Evolutionary conservation across 441 rosid species (phyloP).

Genomic region (Populus hybrid): DNA sequence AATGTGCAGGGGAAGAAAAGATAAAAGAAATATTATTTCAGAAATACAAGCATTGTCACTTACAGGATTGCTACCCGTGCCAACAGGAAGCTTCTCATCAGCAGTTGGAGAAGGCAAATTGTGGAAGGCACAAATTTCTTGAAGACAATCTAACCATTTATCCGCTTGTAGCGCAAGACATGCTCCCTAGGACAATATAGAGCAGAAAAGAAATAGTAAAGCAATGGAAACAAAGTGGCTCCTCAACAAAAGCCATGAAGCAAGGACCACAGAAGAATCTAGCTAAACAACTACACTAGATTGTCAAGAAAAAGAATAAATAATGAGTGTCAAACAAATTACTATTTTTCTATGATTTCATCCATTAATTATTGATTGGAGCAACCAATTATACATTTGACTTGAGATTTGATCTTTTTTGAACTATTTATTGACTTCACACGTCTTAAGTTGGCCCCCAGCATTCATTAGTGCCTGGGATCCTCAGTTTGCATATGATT

Average conservation of each 20-base stretch:
- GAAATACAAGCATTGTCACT: conserved; percentile 12
- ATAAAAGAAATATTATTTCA: not conserved
- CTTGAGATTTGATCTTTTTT: not conserved
- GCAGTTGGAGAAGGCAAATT: conserved; percentile 56
- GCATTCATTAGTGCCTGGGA: not conserved
- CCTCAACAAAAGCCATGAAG: not conserved
- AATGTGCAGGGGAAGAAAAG: not conserved
- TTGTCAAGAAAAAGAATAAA: not conserved
- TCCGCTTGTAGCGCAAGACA: conserved; percentile 82
- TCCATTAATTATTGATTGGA: not conserved
- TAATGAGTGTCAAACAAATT: not conserved
- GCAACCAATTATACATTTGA: not conserved
- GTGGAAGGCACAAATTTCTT: conserved; percentile 68
- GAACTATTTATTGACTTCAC: not conserved
- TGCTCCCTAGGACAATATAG: conserved; percentile 64
- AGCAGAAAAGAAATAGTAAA: conserved; percentile 3
- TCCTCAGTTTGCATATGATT: not conserved
- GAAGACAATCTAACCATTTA: conserved; percentile 78
- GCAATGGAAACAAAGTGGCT: not conserved
- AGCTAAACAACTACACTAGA: not conserved
- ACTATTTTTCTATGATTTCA: no score
- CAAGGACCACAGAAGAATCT: not conserved
- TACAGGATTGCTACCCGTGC: conserved; percentile 97
- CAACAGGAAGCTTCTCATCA: conserved; percentile 89
- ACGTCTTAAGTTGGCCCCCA: not conserved